Evolutionary conservation across 106 monocot species (phyloP).

Genomic region (Cymbidium sinense): DNA sequence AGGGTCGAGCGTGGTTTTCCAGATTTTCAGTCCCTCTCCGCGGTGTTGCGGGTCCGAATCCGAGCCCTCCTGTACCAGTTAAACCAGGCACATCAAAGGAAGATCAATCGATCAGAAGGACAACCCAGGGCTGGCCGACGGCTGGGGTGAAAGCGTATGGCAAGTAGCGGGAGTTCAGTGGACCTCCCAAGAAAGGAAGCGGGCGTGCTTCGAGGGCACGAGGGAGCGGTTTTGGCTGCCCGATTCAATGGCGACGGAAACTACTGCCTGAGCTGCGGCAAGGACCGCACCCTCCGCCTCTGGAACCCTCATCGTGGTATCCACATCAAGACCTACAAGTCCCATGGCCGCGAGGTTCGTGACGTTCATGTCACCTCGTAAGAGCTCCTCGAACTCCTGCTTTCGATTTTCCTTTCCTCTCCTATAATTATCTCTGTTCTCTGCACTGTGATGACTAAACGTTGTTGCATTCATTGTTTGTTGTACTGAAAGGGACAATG

Average conservation of each 20-base stretch:
- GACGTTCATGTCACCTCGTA: slow-evolving; percentile 86
- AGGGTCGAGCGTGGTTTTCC: no score
- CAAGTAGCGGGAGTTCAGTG: background rate
- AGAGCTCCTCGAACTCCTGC: background rate
- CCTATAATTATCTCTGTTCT: background rate
- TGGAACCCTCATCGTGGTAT: slow-evolving; percentile 98
- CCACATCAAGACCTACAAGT: slow-evolving; percentile 93
- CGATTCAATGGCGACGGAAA: slow-evolving; percentile 90
- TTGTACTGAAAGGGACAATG: slow-evolving; percentile 55
- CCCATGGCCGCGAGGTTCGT: slow-evolving; percentile 95
- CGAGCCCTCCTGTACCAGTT: background rate
- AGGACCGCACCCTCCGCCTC: slow-evolving; percentile 90
- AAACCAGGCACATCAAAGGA: background rate
- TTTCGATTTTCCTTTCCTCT: background rate
- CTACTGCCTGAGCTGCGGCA: slow-evolving; percentile 99
- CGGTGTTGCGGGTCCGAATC: background rate
- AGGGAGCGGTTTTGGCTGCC: slow-evolving; percentile 89
- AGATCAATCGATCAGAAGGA: background rate
- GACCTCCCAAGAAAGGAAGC: slow-evolving; percentile 55
- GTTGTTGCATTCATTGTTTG: background rate
- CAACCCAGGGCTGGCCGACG: background rate
- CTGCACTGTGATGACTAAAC: background rate
- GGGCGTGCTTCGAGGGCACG: slow-evolving; percentile 74
- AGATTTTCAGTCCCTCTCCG: no score
- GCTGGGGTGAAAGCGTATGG: background rate